Evolutionary conservation across 2,329 filamentous ascomycete species (phyloP).

Genomic region (Fusarium haematococcum): DNA sequence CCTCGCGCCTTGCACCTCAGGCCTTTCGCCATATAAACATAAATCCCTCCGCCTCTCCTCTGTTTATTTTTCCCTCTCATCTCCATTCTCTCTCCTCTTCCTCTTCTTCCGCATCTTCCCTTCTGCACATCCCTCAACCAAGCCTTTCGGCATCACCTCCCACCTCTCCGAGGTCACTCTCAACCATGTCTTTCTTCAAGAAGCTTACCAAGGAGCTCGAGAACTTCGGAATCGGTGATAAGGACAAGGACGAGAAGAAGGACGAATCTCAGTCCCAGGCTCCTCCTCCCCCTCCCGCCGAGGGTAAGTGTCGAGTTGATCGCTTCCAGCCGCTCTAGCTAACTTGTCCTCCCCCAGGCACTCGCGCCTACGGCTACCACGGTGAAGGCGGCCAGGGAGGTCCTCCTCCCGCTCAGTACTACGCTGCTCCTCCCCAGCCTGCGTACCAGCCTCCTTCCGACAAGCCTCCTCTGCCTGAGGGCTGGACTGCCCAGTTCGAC

Average conservation of each 20-base stretch:
- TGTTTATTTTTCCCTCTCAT: constrained; percentile 8
- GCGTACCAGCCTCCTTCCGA: constrained; percentile 51
- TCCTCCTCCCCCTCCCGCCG: constrained; percentile 23
- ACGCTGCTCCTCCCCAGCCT: constrained; percentile 43
- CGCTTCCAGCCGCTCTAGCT: not conserved
- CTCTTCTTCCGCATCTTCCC: not conserved
- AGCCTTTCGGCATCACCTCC: constrained; percentile 17
- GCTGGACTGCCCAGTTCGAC: constrained; percentile 75
- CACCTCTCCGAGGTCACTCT: not conserved
- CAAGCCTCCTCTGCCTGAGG: constrained; percentile 65
- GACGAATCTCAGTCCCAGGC: constrained; percentile 20
- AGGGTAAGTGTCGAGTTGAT: constrained; percentile 25
- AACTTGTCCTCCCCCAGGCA: constrained; percentile 21
- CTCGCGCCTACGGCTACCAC: constrained; percentile 45
- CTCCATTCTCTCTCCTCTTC: constrained; percentile 4
- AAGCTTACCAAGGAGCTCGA: constrained; percentile 59
- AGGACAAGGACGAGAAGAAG: constrained; percentile 47
- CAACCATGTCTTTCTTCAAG: constrained; percentile 59
- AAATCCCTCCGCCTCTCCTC: constrained; percentile 13
- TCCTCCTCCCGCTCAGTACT: constrained; percentile 52
- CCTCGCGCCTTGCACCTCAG: constrained; percentile 13
- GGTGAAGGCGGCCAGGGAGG: constrained; percentile 34
- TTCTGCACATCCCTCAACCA: constrained; percentile 12
- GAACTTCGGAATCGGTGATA: constrained; percentile 59
- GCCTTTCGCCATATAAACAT: constrained; percentile 34